Evolutionary conservation across 345 rosid genomes (phyloP).

Genomic region (Combretum micranthum): DNA sequence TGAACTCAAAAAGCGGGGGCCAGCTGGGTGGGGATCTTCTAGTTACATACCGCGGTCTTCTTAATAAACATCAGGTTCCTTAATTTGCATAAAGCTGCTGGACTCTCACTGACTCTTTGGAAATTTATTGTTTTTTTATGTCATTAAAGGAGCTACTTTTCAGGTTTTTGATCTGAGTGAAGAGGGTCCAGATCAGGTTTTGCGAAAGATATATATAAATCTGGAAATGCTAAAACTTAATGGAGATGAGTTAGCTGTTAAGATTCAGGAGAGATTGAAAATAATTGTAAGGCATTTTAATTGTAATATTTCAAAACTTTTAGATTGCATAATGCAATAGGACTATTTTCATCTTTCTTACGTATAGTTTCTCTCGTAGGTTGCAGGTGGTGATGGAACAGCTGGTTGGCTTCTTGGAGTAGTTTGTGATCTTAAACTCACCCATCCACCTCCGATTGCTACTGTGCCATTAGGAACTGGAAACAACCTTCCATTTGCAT

Average conservation of each 20-base stretch:
- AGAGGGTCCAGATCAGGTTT: conserved; percentile 57
- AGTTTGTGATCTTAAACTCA: conserved; percentile 76
- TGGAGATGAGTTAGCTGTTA: conserved; percentile 32
- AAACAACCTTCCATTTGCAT: conserved; percentile 89
- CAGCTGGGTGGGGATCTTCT: conserved; percentile 83
- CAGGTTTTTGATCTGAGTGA: conserved; percentile 77
- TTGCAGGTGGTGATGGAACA: conserved; percentile 98
- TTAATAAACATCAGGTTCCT: conserved; percentile 53
- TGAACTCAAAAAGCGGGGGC: conserved; percentile 88
- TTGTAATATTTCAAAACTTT: not conserved
- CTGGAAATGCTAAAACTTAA: conserved; percentile 48
- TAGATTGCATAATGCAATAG: no score
- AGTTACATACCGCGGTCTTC: conserved; percentile 46
- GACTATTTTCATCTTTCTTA: not conserved
- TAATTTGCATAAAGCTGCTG: not conserved
- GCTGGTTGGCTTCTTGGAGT: conserved; percentile 99
- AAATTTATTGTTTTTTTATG: not conserved
- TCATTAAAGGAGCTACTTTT: not conserved
- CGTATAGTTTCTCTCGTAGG: conserved; percentile 30
- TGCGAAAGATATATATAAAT: conserved; percentile 49
- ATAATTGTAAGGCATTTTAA: conserved; percentile 49
- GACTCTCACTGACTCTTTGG: not conserved
- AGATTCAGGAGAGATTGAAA: conserved; percentile 45
- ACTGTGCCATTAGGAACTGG: conserved; percentile 97
- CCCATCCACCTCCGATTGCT: conserved; percentile 87